These are phyloP conservation scores for Flaveria robusta DNA, from an alignment of 129 eudicot genomes.

Conservation along the genomic window DNA sequence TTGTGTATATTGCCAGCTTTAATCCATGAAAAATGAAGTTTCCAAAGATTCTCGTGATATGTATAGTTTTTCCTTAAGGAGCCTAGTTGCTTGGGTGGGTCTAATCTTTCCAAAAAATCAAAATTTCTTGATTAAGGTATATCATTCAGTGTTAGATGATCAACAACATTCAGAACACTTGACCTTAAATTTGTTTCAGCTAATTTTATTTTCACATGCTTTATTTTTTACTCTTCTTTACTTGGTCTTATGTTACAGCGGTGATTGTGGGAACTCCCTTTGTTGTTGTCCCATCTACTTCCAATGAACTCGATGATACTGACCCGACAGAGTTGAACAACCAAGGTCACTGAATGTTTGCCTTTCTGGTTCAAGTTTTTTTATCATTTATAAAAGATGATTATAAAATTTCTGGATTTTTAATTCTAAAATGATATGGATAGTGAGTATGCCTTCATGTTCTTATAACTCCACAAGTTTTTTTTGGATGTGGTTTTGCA, in stretches of 20 bases:
- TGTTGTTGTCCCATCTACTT: slow-evolving; percentile 69
- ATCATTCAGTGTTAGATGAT: neutral
- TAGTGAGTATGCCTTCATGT: slow-evolving; percentile 21
- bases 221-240: slow-evolving; percentile 10
- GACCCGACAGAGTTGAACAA: slow-evolving; percentile 60
- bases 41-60: slow-evolving; percentile 11
- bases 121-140: neutral
- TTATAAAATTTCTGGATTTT: slow-evolving; percentile 6
- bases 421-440: neutral
- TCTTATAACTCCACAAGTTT: slow-evolving; percentile 11
- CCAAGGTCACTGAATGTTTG: slow-evolving; percentile 47
- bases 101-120: slow-evolving; percentile 8
- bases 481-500: slow-evolving; percentile 40
- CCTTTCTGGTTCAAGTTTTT: slow-evolving; percentile 14
- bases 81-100: neutral
- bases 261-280: slow-evolving; percentile 68
- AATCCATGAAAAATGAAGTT: neutral
- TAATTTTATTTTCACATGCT: neutral
- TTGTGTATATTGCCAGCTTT: slow-evolving; percentile 9
- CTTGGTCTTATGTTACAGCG: slow-evolving; percentile 53
- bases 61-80: neutral
- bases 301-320: slow-evolving; percentile 60
- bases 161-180: neutral
- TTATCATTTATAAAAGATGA: neutral
- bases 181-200: slow-evolving; percentile 1